These are phyloP conservation scores for Candida ulmi DNA, from an alignment of 805 yeast genomes.

Conservation along the genomic window DNA sequence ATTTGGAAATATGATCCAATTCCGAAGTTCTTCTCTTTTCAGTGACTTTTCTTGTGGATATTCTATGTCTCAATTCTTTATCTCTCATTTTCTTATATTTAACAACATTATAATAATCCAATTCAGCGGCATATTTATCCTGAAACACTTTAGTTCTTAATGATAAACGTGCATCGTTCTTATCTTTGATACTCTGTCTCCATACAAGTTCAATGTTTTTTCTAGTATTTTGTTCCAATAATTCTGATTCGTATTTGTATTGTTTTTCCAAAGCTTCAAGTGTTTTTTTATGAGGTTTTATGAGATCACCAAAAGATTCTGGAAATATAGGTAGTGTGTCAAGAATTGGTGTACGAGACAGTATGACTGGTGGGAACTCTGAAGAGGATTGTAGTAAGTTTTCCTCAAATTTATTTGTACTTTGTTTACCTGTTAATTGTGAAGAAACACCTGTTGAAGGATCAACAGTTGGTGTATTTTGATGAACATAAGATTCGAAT, in stretches of 20 bases:
- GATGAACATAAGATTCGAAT: constrained; percentile 15
- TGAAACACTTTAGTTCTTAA: constrained; percentile 2
- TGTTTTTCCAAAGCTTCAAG: constrained; percentile 11
- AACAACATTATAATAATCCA: constrained; percentile 13
- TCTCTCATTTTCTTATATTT: constrained; percentile 5
- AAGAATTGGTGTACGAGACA: constrained; percentile 9
- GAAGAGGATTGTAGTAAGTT: no score
- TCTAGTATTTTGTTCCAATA: constrained; percentile 15
- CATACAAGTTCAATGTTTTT: constrained; percentile 15
- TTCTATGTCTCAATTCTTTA: constrained; percentile 12
- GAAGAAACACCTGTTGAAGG: constrained; percentile 9
- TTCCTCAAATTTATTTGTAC: no score
- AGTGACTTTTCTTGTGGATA: constrained; percentile 14
- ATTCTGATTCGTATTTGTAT: constrained; percentile 13
- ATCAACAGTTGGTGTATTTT: constrained; percentile 12
- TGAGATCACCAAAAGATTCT: constrained; percentile 14
- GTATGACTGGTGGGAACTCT: neutral
- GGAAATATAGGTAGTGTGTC: constrained; percentile 16
- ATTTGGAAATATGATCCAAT: constrained; percentile 8
- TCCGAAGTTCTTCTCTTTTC: constrained; percentile 14
- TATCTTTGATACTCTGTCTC: constrained; percentile 17
- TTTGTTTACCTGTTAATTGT: no score
- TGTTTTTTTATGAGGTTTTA: constrained; percentile 10
- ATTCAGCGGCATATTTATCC: constrained; percentile 5
- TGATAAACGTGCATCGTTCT: constrained; percentile 8